Conservation (phyloP, 2,329 filamentous ascomycete genomes). For the Colletotrichum shisoi region DNA sequence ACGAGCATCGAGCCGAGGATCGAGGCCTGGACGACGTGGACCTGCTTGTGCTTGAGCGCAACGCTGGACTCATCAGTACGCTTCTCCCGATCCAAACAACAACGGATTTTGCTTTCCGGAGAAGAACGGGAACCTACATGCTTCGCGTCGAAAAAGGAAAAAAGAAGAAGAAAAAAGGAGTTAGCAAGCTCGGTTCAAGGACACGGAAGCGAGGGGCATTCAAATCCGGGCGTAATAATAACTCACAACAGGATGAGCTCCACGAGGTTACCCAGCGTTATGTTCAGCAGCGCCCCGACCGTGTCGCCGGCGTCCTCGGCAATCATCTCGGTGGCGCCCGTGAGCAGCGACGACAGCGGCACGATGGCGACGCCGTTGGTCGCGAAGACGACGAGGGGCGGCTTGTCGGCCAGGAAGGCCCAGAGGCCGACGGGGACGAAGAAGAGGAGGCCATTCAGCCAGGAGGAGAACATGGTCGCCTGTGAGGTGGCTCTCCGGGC, state of each 20-base stretch:
- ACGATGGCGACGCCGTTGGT: slow-evolving; percentile 69
- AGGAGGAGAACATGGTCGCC: slow-evolving; percentile 49
- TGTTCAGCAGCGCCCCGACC: slow-evolving; percentile 66
- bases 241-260: slow-evolving; percentile 67
- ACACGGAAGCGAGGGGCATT: neutral
- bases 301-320: slow-evolving; percentile 65
- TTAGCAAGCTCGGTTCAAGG: slow-evolving; percentile 17
- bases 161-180: slow-evolving; percentile 28
- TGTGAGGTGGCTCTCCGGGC: neutral
- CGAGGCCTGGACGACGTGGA: slow-evolving; percentile 78
- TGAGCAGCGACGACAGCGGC: slow-evolving; percentile 64
- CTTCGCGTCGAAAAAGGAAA: slow-evolving; percentile 39
- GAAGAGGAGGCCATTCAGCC: slow-evolving; percentile 71
- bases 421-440: slow-evolving; percentile 76
- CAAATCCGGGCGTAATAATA: neutral
- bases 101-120: no score
- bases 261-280: slow-evolving; percentile 69
- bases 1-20: slow-evolving; percentile 80
- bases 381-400: slow-evolving; percentile 59
- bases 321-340: slow-evolving; percentile 67
- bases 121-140: slow-evolving; percentile 48
- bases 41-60: slow-evolving; percentile 64
- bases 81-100: neutral
- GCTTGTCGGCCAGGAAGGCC: slow-evolving; percentile 53
- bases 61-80: slow-evolving; percentile 54